Percentiles rank a stretch among this genome's conserved stretches.
Evolutionary conservation across 495 filamentous ascomycete species (phyloP).

Genomic region (Aspergillus affinis): DNA sequence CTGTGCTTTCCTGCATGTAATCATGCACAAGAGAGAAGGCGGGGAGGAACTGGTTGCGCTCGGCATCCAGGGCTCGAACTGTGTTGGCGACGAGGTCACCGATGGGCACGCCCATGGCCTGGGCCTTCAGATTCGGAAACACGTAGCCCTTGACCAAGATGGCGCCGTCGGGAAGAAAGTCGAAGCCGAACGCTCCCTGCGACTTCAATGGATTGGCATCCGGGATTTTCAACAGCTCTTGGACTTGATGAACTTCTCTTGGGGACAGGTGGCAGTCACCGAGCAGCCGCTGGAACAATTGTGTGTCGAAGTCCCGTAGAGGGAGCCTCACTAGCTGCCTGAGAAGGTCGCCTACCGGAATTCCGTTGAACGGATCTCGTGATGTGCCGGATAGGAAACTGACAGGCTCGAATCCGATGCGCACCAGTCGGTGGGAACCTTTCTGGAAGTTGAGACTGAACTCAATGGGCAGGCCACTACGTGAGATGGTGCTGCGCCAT

Average conservation of each 20-base stretch:
- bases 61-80: not conserved
- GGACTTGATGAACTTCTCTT: not conserved
- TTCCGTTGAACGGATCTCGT: slow-evolving; percentile 13
- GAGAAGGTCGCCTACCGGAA: slow-evolving; percentile 2
- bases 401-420: slow-evolving; percentile 22
- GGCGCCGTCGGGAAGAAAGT: slow-evolving; percentile 4
- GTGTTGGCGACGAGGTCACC: not conserved
- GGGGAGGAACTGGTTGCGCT: slow-evolving; percentile 7
- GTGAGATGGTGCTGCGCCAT: slow-evolving; percentile 15
- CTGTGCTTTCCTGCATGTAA: slow-evolving; percentile 11
- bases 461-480: slow-evolving; percentile 17
- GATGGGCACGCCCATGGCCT: not conserved
- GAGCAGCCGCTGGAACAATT: slow-evolving; percentile 3
- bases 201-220: not conserved
- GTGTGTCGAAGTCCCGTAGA: not conserved
- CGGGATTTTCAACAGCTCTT: not conserved
- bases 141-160: slow-evolving; percentile 22
- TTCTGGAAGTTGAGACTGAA: slow-evolving; percentile 24
- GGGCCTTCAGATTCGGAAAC: slow-evolving; percentile 6
- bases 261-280: not conserved
- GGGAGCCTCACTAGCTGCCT: slow-evolving; percentile 1
- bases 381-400: slow-evolving; percentile 6
- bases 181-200: slow-evolving; percentile 21
- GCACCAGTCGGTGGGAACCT: slow-evolving; percentile 4
- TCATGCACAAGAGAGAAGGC: slow-evolving; percentile 9